These are phyloP conservation scores for Oryza punctata DNA, from an alignment of 176 grass and related monocot genomes.

Conservation along the genomic window DNA sequence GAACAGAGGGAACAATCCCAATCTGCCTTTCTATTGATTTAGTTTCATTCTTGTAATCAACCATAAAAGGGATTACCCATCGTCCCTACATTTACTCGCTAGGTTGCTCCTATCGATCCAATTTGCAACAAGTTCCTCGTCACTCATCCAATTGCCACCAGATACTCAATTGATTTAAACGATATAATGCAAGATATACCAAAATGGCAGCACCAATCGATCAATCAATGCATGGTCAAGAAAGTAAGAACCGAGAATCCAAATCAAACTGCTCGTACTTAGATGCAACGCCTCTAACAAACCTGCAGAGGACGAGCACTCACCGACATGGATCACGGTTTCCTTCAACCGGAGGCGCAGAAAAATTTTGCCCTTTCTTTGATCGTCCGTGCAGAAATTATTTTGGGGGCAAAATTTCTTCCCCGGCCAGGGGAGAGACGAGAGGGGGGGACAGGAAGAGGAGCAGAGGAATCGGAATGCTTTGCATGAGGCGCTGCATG, in stretches of 20 bases:
- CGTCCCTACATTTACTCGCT: not conserved
- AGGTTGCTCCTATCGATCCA: not conserved
- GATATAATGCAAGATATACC: not conserved
- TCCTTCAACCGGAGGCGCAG: constrained; percentile 22
- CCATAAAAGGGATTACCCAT: not conserved
- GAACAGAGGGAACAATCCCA: not conserved
- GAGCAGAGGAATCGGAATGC: constrained; percentile 26
- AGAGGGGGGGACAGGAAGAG: constrained; percentile 24
- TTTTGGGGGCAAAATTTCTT: constrained; percentile 51
- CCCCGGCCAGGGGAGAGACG: constrained; percentile 21
- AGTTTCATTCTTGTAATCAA: not conserved
- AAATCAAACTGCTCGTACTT: not conserved
- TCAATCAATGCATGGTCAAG: not conserved
- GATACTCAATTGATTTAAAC: not conserved
- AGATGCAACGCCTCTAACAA: no score
- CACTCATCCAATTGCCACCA: not conserved
- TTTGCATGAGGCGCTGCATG: not conserved
- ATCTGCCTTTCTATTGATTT: not conserved
- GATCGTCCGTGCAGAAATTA: constrained; percentile 4
- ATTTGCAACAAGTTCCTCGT: no score
- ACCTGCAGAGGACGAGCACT: not conserved
- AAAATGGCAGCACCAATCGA: not conserved
- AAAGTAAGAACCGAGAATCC: not conserved
- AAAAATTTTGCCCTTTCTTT: constrained; percentile 44
- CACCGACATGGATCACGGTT: constrained; percentile 63